Percentiles rank a stretch among this genome's conserved stretches.
phyloP scores from a whole-genome alignment of 768 basidiomycete species.

The Tricholoma hemisulphureum region DNA sequence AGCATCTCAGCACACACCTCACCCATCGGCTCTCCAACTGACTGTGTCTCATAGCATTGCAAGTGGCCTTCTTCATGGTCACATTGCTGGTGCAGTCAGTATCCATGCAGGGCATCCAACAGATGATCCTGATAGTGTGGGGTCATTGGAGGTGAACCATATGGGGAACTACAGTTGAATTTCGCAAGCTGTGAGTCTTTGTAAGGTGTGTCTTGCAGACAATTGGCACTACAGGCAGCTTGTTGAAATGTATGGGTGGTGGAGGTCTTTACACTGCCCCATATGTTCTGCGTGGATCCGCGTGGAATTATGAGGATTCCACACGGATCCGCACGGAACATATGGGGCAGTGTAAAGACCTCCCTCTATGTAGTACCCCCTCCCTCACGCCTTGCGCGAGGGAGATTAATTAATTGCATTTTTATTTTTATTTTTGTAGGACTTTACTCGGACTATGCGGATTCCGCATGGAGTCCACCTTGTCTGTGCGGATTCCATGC shows the following conservation, averaged over 20 bases:
- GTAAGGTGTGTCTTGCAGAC: background rate
- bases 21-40: background rate
- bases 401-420: too few species aligned
- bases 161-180: constrained; percentile 1
- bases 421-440: too few species aligned
- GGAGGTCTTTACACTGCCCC: too few species aligned
- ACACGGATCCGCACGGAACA: too few species aligned
- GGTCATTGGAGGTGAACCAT: background rate
- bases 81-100: background rate
- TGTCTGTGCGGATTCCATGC: too few species aligned
- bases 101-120: background rate
- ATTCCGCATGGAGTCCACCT: too few species aligned
- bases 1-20: background rate
- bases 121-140: background rate
- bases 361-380: too few species aligned
- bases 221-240: background rate
- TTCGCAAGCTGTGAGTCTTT: background rate
- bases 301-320: too few species aligned
- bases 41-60: background rate
- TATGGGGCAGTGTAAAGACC: too few species aligned
- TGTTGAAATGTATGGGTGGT: background rate
- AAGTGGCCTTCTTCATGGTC: background rate
- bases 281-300: too few species aligned
- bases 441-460: too few species aligned
- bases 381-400: too few species aligned